phyloP scores from a whole-genome alignment of 768 basidiomycete species.

The Paxillus involutus region DNA sequence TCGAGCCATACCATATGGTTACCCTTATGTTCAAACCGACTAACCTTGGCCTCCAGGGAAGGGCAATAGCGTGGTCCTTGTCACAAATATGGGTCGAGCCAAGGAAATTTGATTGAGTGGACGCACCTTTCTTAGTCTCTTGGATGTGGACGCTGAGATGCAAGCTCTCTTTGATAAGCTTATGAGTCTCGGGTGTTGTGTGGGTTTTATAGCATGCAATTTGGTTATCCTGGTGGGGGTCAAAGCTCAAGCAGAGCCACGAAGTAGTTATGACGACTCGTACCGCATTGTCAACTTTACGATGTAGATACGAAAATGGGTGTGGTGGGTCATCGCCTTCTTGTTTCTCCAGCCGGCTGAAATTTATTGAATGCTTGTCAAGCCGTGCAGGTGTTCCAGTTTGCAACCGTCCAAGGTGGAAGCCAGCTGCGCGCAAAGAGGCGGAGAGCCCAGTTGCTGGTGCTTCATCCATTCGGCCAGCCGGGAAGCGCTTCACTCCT shows the following conservation, averaged over 20 bases:
- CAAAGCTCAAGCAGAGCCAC: neutral
- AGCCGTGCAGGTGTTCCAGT: conserved; percentile 87
- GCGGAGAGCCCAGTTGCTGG: conserved; percentile 75
- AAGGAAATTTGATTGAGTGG: neutral
- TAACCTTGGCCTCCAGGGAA: conserved; percentile 84
- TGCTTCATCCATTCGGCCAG: conserved; percentile 72
- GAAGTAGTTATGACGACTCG: conserved; percentile 13
- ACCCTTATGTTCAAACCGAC: conserved; percentile 71
- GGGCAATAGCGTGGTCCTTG: conserved; percentile 90
- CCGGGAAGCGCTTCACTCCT: conserved; percentile 75
- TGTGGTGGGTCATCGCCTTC: conserved; percentile 61
- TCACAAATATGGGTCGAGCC: neutral
- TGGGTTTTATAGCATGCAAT: conserved; percentile 68
- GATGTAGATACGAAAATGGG: conserved; percentile 78
- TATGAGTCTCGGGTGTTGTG: conserved; percentile 74
- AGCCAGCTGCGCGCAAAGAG: conserved; percentile 72
- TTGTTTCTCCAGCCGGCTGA: conserved; percentile 58
- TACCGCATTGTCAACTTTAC: conserved; percentile 70
- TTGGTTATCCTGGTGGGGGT: conserved; percentile 61
- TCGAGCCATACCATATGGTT: conserved; percentile 85
- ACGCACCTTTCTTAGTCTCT: conserved; percentile 79
- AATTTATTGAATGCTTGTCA: conserved; percentile 69
- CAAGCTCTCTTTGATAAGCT: conserved; percentile 72
- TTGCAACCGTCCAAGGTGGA: conserved; percentile 81
- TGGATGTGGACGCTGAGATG: conserved; percentile 83